Conservation (phyloP, 2,329 filamentous ascomycete species). For the Neofusicoccum parvum region DNA sequence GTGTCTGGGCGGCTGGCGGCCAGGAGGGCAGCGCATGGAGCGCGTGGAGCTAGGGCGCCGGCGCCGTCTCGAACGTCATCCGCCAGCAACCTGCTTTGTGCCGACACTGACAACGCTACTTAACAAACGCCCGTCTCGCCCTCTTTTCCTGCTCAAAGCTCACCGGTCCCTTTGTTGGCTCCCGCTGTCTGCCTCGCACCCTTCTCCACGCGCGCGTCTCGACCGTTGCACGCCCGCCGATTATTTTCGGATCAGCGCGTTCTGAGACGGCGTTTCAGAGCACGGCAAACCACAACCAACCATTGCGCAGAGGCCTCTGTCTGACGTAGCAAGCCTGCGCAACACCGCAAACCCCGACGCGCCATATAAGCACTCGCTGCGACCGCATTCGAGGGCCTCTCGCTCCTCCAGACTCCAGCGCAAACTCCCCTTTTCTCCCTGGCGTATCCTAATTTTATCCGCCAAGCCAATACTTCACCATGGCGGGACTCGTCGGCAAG, state of each 20-base stretch:
- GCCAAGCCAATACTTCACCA: conserved; percentile 30
- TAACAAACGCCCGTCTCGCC: neutral
- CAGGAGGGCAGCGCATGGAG: neutral
- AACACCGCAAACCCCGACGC: conserved; percentile 22
- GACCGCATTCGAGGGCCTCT: neutral
- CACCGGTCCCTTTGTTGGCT: conserved; percentile 6
- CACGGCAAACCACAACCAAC: conserved; percentile 35
- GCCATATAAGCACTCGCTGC: conserved; percentile 22
- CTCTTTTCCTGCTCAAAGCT: neutral
- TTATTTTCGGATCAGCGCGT: conserved; percentile 18
- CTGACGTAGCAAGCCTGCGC: conserved; percentile 15
- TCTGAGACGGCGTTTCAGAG: conserved; percentile 42
- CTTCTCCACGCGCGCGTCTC: conserved; percentile 8
- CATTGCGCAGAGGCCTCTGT: conserved; percentile 20
- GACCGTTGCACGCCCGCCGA: neutral
- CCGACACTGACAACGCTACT: neutral
- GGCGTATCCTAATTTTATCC: conserved; percentile 11
- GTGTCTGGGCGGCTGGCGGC: neutral
- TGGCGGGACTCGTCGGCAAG: conserved; percentile 51
- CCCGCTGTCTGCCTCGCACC: neutral
- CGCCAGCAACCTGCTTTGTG: conserved; percentile 13
- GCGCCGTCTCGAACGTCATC: conserved; percentile 2
- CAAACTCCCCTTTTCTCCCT: neutral
- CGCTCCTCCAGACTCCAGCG: neutral
- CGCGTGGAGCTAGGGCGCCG: neutral